These are phyloP conservation scores for Euryodendron excelsum DNA, from an alignment of 148 eudicot genomes.

Conservation along the genomic window DNA sequence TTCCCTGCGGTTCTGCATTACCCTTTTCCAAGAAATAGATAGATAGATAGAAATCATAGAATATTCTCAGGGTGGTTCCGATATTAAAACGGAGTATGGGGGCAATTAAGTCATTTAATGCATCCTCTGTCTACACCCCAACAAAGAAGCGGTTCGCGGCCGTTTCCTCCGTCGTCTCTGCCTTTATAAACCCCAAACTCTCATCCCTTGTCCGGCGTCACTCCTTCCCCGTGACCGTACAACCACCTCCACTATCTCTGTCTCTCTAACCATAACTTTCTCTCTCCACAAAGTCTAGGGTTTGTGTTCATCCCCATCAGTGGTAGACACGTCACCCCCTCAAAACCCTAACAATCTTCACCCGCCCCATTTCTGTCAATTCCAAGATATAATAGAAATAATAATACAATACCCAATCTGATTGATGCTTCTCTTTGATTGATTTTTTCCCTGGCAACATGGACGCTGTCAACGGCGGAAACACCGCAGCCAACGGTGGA, in stretches of 20 bases:
- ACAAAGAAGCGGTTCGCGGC: no score
- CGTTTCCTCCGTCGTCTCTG: neutral
- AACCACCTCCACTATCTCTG: neutral
- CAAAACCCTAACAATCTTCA: conserved; percentile 2
- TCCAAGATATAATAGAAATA: neutral
- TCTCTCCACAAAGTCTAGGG: conserved; percentile 2
- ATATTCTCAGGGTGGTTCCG: no score
- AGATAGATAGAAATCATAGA: no score
- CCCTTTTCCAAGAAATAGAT: no score
- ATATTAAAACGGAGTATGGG: no score
- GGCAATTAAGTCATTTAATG: no score
- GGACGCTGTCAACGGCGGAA: conserved; percentile 1
- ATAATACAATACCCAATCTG: no score
- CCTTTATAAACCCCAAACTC: neutral
- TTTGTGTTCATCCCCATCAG: neutral
- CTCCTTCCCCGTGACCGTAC: neutral
- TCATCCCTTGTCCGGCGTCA: no score
- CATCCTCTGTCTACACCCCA: no score
- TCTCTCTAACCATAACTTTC: neutral
- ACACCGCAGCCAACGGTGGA: neutral
- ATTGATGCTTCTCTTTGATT: no score
- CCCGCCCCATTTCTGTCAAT: neutral
- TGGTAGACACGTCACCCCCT: neutral
- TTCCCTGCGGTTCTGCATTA: no score
- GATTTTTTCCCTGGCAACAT: neutral